Evolutionary conservation across 345 rosid genomes (phyloP).

Genomic region (Anacardium occidentale): DNA sequence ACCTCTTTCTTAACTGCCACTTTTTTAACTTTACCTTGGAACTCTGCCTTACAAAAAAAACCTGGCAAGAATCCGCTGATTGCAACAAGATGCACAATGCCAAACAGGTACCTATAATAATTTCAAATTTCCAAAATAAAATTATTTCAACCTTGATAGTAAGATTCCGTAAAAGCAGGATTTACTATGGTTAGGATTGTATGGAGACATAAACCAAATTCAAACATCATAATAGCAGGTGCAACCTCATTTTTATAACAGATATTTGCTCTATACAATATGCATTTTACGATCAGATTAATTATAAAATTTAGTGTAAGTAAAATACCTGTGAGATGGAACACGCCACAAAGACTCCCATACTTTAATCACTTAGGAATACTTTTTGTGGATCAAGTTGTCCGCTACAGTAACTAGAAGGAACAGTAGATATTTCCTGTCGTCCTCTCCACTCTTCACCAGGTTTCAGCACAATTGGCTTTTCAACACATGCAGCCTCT

Average conservation of each 20-base stretch:
- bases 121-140: neutral
- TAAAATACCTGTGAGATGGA: slow-evolving; percentile 28
- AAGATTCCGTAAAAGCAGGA: neutral
- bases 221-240: neutral
- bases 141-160: neutral
- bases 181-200: neutral
- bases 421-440: slow-evolving; percentile 52
- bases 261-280: neutral
- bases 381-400: slow-evolving; percentile 53
- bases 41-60: slow-evolving; percentile 16
- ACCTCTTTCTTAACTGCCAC: neutral
- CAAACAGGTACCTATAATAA: neutral
- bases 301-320: neutral
- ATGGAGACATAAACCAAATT: neutral
- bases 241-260: neutral
- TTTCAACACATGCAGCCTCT: slow-evolving; percentile 61
- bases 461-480: slow-evolving; percentile 54
- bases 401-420: slow-evolving; percentile 63
- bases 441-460: slow-evolving; percentile 69
- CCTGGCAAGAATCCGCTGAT: slow-evolving; percentile 9
- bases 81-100: slow-evolving; percentile 6
- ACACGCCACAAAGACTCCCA: slow-evolving; percentile 8
- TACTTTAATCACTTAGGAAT: slow-evolving; percentile 27
- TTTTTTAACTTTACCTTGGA: slow-evolving; percentile 4
- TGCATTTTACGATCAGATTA: neutral